Conservation (phyloP, 176 grass and related monocot species). For the Ensete glaucum region DNA sequence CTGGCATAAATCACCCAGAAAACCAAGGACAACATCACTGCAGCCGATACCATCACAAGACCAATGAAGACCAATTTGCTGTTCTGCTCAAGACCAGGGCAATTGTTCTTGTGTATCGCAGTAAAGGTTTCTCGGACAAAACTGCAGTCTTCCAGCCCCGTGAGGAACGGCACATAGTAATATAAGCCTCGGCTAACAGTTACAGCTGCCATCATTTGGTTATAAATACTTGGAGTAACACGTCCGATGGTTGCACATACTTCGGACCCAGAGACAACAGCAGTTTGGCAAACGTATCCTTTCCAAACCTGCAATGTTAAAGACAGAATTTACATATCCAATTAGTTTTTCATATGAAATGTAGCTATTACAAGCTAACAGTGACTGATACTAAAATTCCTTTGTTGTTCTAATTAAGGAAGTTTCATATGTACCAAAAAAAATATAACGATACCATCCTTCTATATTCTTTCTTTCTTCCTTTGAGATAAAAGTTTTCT, state of each 20-base stretch:
- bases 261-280: conserved; percentile 27
- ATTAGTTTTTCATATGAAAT: background rate
- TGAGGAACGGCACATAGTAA: conserved; percentile 67
- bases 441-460: too few relatives aligned
- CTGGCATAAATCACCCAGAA: conserved; percentile 40
- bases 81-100: conserved; percentile 30
- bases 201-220: conserved; percentile 62
- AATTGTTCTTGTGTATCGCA: conserved; percentile 24
- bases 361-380: too few relatives aligned
- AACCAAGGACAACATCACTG: conserved; percentile 36
- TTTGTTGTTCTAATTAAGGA: too few relatives aligned
- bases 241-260: conserved; percentile 51
- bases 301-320: conserved; percentile 41
- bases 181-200: conserved; percentile 51
- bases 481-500: too few relatives aligned
- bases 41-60: conserved; percentile 25
- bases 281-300: conserved; percentile 39
- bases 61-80: conserved; percentile 33
- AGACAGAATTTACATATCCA: background rate
- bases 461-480: too few relatives aligned
- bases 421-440: too few relatives aligned
- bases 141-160: conserved; percentile 69
- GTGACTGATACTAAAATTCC: too few relatives aligned
- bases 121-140: conserved; percentile 51
- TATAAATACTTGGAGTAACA: conserved; percentile 51